Percentiles rank a stretch among this genome's conserved stretches.
phyloP scores from a whole-genome alignment of 495 filamentous ascomycete genomes.

The Xylaria longipes region DNA sequence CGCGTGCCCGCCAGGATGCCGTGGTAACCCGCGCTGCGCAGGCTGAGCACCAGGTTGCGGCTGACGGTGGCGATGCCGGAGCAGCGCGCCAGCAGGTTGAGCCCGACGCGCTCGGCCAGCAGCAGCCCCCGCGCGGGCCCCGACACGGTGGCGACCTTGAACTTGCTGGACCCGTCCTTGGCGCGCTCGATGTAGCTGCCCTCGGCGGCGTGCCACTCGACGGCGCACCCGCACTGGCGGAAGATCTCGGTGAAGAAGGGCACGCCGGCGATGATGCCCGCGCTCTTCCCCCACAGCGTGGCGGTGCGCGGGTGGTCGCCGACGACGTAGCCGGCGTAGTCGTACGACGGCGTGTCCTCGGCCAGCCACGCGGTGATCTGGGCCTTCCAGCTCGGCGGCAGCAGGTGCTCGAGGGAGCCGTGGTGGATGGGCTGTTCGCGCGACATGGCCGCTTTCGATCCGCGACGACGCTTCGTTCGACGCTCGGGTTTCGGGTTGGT shows the following conservation, averaged over 20 bases:
- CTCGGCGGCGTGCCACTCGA: conserved; percentile 86
- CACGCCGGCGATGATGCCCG: conserved; percentile 86
- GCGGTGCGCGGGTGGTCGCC: conserved; percentile 79
- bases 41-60: conserved; percentile 54
- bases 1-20: conserved; percentile 92
- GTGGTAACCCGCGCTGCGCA: conserved; percentile 70
- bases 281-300: conserved; percentile 84
- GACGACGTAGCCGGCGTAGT: conserved; percentile 97
- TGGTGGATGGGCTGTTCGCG: conserved; percentile 49
- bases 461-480: neutral
- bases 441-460: neutral
- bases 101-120: conserved; percentile 88
- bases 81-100: conserved; percentile 90
- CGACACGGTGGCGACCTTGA: conserved; percentile 77
- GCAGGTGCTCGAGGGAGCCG: conserved; percentile 79
- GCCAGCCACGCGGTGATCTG: conserved; percentile 84
- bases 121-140: conserved; percentile 87
- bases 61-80: conserved; percentile 87
- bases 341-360: conserved; percentile 94
- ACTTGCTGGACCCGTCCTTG: conserved; percentile 57
- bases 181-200: conserved; percentile 64
- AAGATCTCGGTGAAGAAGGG: conserved; percentile 98
- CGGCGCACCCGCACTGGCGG: conserved; percentile 82
- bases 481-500: neutral
- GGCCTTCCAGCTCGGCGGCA: conserved; percentile 83